Evolutionary conservation across 2,329 filamentous ascomycete genomes (phyloP).

Genomic region (Colletotrichum truncatum): DNA sequence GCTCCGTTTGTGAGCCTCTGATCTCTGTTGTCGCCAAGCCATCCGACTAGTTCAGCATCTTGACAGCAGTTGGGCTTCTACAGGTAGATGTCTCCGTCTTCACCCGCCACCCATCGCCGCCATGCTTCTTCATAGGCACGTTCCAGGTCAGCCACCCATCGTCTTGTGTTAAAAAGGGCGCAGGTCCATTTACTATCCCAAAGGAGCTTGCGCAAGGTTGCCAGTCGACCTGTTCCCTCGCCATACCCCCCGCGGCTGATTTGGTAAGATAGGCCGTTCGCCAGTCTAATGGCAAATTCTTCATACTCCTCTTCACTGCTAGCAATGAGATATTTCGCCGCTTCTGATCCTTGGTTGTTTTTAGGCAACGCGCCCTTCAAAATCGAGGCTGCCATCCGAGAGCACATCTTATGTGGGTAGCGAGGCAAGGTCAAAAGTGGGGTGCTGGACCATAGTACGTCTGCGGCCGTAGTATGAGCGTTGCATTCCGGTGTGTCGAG

Average conservation of each 20-base stretch:
- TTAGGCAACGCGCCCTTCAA: constrained; percentile 88
- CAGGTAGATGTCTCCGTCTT: constrained; percentile 94
- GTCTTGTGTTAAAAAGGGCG: constrained; percentile 87
- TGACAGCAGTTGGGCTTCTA: constrained; percentile 35
- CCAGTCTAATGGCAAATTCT: constrained; percentile 75
- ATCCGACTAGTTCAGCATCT: background rate
- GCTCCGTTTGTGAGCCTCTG: background rate
- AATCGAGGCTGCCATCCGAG: constrained; percentile 96
- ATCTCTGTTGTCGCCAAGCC: background rate
- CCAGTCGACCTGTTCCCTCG: constrained; percentile 73
- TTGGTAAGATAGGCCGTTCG: constrained; percentile 69
- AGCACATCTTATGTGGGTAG: constrained; percentile 99
- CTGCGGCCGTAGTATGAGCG: constrained; percentile 95
- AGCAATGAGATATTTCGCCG: constrained; percentile 81
- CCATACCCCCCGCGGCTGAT: constrained; percentile 54
- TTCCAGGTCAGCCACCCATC: constrained; percentile 93
- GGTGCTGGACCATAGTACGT: constrained; percentile 95
- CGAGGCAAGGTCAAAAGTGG: constrained; percentile 89
- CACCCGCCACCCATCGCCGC: constrained; percentile 84
- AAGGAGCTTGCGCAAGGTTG: constrained; percentile 81
- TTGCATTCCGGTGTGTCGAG: constrained; percentile 98
- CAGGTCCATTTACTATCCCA: constrained; percentile 88
- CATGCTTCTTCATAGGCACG: constrained; percentile 89
- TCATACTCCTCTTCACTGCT: constrained; percentile 86
- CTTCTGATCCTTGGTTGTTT: constrained; percentile 69